Conservation (phyloP, 148 eudicot species). For the Camellia lanceoleosa region DNA sequence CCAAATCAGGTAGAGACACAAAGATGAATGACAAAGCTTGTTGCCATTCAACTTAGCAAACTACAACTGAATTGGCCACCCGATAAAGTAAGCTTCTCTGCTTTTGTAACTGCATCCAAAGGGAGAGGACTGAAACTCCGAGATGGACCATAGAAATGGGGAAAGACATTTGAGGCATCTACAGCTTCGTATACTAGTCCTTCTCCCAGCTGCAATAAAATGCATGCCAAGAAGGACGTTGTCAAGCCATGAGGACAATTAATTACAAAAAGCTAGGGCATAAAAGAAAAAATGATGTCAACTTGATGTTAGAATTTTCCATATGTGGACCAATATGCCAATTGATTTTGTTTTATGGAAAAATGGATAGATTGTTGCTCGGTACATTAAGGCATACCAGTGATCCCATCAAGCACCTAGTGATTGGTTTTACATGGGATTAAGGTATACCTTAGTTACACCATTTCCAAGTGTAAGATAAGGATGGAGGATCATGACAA, state of each 20-base stretch:
- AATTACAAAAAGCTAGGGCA: not conserved
- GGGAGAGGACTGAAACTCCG: constrained; percentile 82
- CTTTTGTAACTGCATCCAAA: constrained; percentile 56
- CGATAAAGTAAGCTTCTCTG: constrained; percentile 59
- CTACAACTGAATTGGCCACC: constrained; percentile 56
- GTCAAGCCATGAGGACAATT: not conserved
- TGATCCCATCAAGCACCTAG: too few relatives aligned
- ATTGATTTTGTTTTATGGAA: too few relatives aligned
- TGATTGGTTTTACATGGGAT: too few relatives aligned
- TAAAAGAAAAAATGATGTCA: not conserved
- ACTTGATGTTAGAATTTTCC: not conserved
- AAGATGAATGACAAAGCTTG: not conserved
- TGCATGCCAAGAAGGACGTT: not conserved
- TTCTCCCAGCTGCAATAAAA: constrained; percentile 70
- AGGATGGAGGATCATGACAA: too few relatives aligned
- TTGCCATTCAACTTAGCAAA: constrained; percentile 39
- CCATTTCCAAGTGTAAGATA: too few relatives aligned
- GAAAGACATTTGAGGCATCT: constrained; percentile 60
- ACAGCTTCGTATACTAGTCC: constrained; percentile 83
- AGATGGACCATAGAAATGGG: constrained; percentile 94
- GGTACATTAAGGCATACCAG: too few relatives aligned
- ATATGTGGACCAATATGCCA: too few relatives aligned
- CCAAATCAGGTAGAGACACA: not conserved
- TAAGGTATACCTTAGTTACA: too few relatives aligned
- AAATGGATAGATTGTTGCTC: too few relatives aligned